Base-by-base conservation (phyloP, 805 yeast species). In the Isabelozyma rhagii region DNA sequence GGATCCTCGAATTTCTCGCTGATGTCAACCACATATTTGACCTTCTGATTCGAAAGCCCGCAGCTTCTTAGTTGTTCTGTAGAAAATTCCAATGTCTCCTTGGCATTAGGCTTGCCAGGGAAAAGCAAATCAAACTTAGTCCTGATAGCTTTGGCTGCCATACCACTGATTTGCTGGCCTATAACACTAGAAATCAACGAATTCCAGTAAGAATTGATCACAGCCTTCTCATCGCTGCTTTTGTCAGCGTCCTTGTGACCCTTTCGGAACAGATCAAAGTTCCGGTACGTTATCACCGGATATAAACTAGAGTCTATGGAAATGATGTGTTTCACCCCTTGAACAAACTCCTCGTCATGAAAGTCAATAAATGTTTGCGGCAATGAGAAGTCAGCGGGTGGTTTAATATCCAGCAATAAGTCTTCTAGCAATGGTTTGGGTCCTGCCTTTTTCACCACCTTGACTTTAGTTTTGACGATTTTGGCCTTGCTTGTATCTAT, bases 141-240 rank as follows among this genome's bases (percentile, higher is more conserved):
- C 49, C 78, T 75, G 29, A 91, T 87, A 1, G 91, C 77, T 8
- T 59, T 64, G 0, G 97, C 97, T 1, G 97, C 96, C 0, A 81
- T 77, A 1, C 96, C 96, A 54, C 88, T 83, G 9, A 88, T 80
- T 61, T 87, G 94, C 63, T 88, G 94, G 0, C 86, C 77, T 3
- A 87, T 79, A 3, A 88, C 79, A 36, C 74, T 67, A 6, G 65
- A 53, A 1, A 74, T 58, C 39, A 74, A 56, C 36, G 69, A 55
- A 47, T 66, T 59, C 78, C 78, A 74, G 53, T 74, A 74, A 10
- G 49, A 43, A 28, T 48, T 45, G 27, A 71, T 68, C 18, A 56
- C 41, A 4, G 39, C 17, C 5, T 49, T 46, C 9, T 28, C 38
- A 13, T 47, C 48, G 10, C 15, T 8, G 10, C 18, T 9, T 36